Base-by-base conservation (phyloP, 2,329 filamentous ascomycete species). In the Phialocephala sp. region DNA sequence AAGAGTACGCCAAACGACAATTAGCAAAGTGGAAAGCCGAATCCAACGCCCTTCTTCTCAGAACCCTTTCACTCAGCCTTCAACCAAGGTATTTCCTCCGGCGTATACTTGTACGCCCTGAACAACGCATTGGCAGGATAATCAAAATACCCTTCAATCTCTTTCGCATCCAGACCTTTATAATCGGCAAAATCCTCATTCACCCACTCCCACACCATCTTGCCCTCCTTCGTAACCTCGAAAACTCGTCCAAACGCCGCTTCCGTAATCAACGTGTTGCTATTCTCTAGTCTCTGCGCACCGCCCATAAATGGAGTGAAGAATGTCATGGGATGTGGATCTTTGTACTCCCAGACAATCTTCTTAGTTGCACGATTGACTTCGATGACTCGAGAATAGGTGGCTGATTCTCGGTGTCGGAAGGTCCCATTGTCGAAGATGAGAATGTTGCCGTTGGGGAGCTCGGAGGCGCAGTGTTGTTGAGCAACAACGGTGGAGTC, bases 271-370 rank as follows among this genome's bases (percentile, higher is more conserved):
- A 82, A 61, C 0, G 80, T 80, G 66, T 82, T 82, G 9, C 80
- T 79, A 59, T 79, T 79, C 11, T 43, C 50, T 18, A 82, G 67
- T 15, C 77, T 71, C 69, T 82, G 80, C 8, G 80, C 80, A 58
- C 78, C 77, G 22, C 81, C 81, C 80, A 83, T 82, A 60, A 82
- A 82, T 0, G 80, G 80, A 0, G 78, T 81, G 71, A 81, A 82
- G 69, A 69, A 69, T 1, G 65, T 65, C 63, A 68, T 68, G 27
- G 60, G 66, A 57, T 68, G 58, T 2, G 66, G 66, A 57, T 83
- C 81, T 9, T 73, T 74, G 58, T 82, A 82, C 61, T 82, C 76
- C 81, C 81, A 83, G 2, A 78, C 72, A 22, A 82, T 77, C 50
- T 79, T 59, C 59, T 81, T 81, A 18, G 76, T 78, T 8, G 67